phyloP scores from a whole-genome alignment of 1,284 basidiomycete species.

The Mycena citricolor region DNA sequence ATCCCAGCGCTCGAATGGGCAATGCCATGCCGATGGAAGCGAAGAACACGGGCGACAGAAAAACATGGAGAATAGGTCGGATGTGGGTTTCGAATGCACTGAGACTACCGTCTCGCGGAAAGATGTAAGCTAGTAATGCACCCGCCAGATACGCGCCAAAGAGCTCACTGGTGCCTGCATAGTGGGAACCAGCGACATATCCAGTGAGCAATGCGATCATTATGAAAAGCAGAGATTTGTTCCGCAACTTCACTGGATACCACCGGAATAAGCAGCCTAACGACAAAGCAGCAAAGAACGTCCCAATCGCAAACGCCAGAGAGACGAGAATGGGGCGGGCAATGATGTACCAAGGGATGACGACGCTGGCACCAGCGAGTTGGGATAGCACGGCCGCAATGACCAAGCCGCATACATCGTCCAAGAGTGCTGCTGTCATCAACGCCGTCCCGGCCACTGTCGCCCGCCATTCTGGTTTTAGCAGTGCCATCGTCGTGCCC shows the following conservation, averaged over 20 bases:
- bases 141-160: slow-evolving; percentile 41
- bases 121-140: slow-evolving; percentile 31
- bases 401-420: slow-evolving; percentile 39
- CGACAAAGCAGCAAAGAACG: slow-evolving; percentile 28
- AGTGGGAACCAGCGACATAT: slow-evolving; percentile 36
- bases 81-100: slow-evolving; percentile 29
- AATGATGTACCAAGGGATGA: slow-evolving; percentile 33
- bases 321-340: slow-evolving; percentile 40
- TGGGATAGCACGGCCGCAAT: slow-evolving; percentile 38
- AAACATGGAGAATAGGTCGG: slow-evolving; percentile 28
- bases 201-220: slow-evolving; percentile 30
- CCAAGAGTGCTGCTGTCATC: slow-evolving; percentile 39
- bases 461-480: slow-evolving; percentile 33
- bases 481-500: slow-evolving; percentile 38
- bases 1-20: slow-evolving; percentile 36
- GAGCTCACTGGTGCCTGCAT: slow-evolving; percentile 40
- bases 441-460: slow-evolving; percentile 37
- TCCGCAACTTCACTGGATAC: slow-evolving; percentile 4
- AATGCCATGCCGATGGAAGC: slow-evolving; percentile 38
- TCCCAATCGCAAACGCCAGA: slow-evolving; percentile 33
- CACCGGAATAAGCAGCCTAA: slow-evolving; percentile 2
- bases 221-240: slow-evolving; percentile 29
- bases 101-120: slow-evolving; percentile 11
- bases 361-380: slow-evolving; percentile 26
- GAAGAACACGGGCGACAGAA: slow-evolving; percentile 40